A percentile compares a stretch with the other conserved stretches of the same genome.
These are phyloP conservation scores for Erodium maritimum DNA, from an alignment of 345 rosid genomes.

Conservation along the genomic window DNA sequence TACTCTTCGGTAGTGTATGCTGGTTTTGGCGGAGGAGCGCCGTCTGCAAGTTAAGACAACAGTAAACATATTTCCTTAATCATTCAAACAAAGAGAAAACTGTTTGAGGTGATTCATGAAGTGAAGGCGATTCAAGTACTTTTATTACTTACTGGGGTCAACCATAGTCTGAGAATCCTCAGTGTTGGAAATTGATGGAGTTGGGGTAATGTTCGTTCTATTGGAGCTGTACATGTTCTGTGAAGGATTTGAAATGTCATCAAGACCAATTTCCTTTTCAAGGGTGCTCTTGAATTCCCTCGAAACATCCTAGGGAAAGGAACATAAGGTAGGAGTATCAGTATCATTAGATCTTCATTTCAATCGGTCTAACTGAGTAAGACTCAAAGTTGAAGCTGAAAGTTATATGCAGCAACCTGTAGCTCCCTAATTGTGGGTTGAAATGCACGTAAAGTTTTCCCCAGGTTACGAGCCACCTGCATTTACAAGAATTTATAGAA, in stretches of 20 bases:
- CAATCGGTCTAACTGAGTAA: neutral
- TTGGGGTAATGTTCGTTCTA: constrained; percentile 23
- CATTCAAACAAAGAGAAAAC: neutral
- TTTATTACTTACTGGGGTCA: constrained; percentile 60
- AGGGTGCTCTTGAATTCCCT: constrained; percentile 94
- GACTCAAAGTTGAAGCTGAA: no score
- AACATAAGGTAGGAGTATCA: neutral
- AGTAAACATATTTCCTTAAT: neutral
- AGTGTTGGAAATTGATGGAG: constrained; percentile 24
- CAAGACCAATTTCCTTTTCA: constrained; percentile 81
- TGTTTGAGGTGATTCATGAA: neutral
- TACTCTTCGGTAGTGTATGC: constrained; percentile 71
- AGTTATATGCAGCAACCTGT: constrained; percentile 49
- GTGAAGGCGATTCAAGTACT: no score
- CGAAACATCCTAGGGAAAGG: constrained; percentile 62
- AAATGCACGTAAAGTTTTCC: constrained; percentile 81
- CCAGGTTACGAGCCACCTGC: constrained; percentile 88
- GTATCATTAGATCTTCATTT: neutral
- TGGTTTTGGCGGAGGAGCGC: constrained; percentile 27
- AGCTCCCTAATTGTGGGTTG: constrained; percentile 95
- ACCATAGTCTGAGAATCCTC: constrained; percentile 26
- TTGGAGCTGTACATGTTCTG: constrained; percentile 32
- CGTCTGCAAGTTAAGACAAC: constrained; percentile 37
- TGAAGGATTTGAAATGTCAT: constrained; percentile 30
- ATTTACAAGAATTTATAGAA: constrained; percentile 2